Conservation (phyloP, 106 monocot species). For the Allium cepa region DNA sequence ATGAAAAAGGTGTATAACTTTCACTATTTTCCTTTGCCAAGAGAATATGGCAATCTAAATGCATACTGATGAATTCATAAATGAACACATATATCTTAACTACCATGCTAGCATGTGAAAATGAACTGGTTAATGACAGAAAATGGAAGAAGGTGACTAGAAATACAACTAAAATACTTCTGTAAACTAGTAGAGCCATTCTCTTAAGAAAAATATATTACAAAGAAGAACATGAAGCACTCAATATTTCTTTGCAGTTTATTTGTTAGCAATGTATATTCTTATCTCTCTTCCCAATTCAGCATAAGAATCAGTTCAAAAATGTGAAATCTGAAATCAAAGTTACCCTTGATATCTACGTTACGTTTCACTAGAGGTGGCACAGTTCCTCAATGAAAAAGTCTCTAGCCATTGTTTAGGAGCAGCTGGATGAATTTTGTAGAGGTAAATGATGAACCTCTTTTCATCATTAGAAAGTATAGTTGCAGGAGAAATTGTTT, state of each 20-base stretch:
- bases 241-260: neutral
- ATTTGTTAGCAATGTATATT: conserved; percentile 1
- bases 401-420: conserved; percentile 85
- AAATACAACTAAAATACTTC: neutral
- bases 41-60: neutral
- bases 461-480: conserved; percentile 79
- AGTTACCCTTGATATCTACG: neutral
- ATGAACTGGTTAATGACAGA: neutral
- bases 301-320: neutral
- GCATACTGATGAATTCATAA: neutral
- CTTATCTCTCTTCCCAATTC: neutral
- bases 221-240: neutral
- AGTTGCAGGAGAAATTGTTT: conserved; percentile 55
- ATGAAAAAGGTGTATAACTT: no score
- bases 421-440: conserved; percentile 70
- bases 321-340: neutral
- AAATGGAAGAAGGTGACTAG: neutral
- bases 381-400: conserved; percentile 36
- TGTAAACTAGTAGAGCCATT: neutral
- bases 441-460: conserved; percentile 57
- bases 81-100: neutral
- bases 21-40: no score
- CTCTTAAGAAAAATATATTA: neutral
- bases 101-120: neutral
- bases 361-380: neutral